Evolutionary conservation across 345 rosid genomes (phyloP).

Genomic region (Excoecaria agallocha): DNA sequence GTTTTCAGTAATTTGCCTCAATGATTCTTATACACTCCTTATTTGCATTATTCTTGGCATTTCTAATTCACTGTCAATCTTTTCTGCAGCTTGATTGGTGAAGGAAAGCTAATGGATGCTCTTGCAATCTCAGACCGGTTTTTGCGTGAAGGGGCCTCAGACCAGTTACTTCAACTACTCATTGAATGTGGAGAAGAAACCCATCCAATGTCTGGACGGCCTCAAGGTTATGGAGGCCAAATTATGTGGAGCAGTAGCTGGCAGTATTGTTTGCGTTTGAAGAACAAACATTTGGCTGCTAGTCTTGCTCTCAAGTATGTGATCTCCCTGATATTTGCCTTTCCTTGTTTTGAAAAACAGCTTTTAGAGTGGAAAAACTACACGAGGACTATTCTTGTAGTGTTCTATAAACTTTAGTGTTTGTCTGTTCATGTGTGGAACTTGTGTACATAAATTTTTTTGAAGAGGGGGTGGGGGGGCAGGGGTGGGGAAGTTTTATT

Average conservation of each 20-base stretch:
- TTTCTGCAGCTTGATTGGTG: constrained; percentile 64
- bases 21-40: neutral
- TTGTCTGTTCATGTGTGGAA: neutral
- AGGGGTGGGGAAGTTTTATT: neutral
- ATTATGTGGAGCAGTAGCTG: constrained; percentile 75
- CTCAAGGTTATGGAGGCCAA: constrained; percentile 60
- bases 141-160: constrained; percentile 86
- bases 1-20: neutral
- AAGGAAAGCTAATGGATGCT: constrained; percentile 92
- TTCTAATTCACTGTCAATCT: constrained; percentile 8
- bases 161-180: constrained; percentile 76
- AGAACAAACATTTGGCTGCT: constrained; percentile 88
- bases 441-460: neutral
- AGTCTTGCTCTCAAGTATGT: constrained; percentile 86
- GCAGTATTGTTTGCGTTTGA: constrained; percentile 96
- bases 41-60: constrained; percentile 1
- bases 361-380: neutral
- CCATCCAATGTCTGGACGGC: constrained; percentile 44
- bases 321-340: constrained; percentile 8
- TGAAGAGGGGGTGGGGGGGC: neutral
- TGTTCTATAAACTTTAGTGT: neutral
- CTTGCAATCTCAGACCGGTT: constrained; percentile 97
- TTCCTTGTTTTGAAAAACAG: neutral
- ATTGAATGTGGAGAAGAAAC: constrained; percentile 71
- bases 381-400: neutral